A percentile compares a stretch with the other conserved stretches of the same genome.
Conservation (phyloP, 306 rosid genomes). For the Quercus wislizeni region DNA sequence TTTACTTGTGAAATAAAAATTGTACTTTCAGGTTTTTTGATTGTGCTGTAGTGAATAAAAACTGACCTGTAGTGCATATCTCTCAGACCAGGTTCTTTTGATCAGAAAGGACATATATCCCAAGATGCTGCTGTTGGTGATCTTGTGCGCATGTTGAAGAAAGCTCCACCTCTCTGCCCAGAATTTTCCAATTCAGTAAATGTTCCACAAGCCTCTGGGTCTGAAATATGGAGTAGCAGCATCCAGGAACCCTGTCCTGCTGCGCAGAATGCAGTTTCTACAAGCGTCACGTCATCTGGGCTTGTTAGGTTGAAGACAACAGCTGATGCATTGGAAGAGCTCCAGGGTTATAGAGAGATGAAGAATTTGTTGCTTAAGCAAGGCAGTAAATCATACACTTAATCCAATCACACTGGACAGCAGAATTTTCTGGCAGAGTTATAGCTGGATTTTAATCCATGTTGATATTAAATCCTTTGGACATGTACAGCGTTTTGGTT, state of each 20-base stretch:
- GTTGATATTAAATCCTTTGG: constrained; percentile 15
- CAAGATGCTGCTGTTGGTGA: constrained; percentile 82
- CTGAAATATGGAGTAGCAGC: constrained; percentile 33
- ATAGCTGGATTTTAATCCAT: not conserved
- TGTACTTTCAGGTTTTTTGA: not conserved
- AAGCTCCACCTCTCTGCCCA: constrained; percentile 81
- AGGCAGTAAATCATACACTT: constrained; percentile 32
- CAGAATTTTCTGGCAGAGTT: not conserved
- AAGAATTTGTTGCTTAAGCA: constrained; percentile 52
- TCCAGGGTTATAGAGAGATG: constrained; percentile 65
- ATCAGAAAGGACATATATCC: constrained; percentile 45
- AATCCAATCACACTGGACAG: constrained; percentile 18
- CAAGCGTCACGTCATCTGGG: constrained; percentile 42
- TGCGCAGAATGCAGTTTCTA: constrained; percentile 26
- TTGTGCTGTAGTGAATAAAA: not conserved
- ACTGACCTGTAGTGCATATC: constrained; percentile 7
- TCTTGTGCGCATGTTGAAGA: constrained; percentile 66
- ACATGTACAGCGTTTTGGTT: constrained; percentile 24
- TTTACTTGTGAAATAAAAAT: not conserved
- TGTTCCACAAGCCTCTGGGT: constrained; percentile 20
- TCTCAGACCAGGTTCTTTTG: constrained; percentile 54
- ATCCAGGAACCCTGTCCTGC: constrained; percentile 34
- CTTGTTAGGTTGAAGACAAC: constrained; percentile 51
- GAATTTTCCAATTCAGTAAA: constrained; percentile 41
- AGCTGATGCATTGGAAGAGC: constrained; percentile 83